phyloP scores from a whole-genome alignment of 2,329 filamentous ascomycete species.

The Cladosporium oxysporum region DNA sequence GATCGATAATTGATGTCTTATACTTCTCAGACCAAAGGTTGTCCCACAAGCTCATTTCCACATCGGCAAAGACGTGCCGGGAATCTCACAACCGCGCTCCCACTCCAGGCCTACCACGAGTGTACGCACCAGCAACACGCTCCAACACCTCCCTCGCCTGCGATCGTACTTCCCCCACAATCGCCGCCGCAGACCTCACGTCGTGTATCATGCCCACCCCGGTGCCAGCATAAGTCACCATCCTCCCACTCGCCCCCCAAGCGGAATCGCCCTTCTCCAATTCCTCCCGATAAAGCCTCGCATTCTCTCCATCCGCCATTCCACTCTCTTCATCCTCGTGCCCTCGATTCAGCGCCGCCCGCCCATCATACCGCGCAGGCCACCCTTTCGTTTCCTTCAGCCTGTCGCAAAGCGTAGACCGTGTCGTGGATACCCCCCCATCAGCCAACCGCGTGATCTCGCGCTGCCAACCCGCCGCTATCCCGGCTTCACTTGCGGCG shows the following conservation, averaged over 20 bases:
- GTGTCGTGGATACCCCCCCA: conserved; percentile 53
- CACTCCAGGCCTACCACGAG: not conserved
- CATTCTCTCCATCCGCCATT: conserved; percentile 45
- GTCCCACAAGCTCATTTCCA: not conserved
- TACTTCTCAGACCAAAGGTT: not conserved
- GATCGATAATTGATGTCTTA: not conserved
- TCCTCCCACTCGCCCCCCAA: conserved; percentile 47
- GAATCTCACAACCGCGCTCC: not conserved
- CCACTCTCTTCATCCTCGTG: conserved; percentile 45
- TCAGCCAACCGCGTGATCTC: conserved; percentile 51
- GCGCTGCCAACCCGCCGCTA: conserved; percentile 47
- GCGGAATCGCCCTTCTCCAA: conserved; percentile 51
- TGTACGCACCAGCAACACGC: not conserved
- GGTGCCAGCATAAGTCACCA: conserved; percentile 64
- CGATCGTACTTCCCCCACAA: conserved; percentile 50
- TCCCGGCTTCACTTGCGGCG: conserved; percentile 49
- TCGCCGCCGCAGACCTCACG: conserved; percentile 52
- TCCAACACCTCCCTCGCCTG: not conserved
- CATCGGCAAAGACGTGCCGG: not conserved
- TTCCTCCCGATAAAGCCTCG: conserved; percentile 48
- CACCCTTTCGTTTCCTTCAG: conserved; percentile 55
- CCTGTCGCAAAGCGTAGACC: conserved; percentile 55
- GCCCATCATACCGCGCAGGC: conserved; percentile 58
- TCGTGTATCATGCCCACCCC: conserved; percentile 60
- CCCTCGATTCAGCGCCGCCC: conserved; percentile 59